Evolutionary conservation across 2,329 filamentous ascomycete species (phyloP).

Genomic region (Dryadomyces quercivorus): DNA sequence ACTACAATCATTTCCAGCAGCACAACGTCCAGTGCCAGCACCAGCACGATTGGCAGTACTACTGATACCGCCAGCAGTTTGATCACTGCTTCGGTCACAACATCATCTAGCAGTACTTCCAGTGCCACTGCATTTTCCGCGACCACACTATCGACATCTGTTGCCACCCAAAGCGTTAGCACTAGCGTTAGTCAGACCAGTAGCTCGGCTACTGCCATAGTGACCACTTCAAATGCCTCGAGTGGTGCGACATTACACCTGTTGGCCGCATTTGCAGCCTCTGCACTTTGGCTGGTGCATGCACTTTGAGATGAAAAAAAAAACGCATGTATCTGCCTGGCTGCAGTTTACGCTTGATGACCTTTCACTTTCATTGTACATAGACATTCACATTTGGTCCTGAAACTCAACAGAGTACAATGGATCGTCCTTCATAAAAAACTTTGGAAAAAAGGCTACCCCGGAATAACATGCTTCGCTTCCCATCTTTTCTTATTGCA

Average conservation of each 20-base stretch:
- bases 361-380: neutral
- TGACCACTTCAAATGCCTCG: neutral
- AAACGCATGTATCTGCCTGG: neutral
- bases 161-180: neutral
- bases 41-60: neutral
- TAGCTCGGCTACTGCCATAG: neutral
- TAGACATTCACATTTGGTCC: neutral
- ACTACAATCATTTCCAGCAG: neutral
- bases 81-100: neutral
- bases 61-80: neutral
- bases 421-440: too few relatives aligned
- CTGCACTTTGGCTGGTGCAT: neutral
- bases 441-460: too few relatives aligned
- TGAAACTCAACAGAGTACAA: too few relatives aligned
- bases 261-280: neutral
- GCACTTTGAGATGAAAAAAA: neutral
- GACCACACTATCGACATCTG: neutral
- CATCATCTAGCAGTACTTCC: neutral
- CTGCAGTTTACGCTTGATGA: neutral
- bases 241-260: neutral
- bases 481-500: too few relatives aligned
- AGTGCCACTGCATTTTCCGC: neutral
- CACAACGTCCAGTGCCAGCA: neutral
- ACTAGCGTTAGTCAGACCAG: neutral
- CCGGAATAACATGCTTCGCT: too few relatives aligned